These are phyloP conservation scores for Saccharomyces hybrid DNA, from an alignment of 1,139 yeast species.

Conservation along the genomic window DNA sequence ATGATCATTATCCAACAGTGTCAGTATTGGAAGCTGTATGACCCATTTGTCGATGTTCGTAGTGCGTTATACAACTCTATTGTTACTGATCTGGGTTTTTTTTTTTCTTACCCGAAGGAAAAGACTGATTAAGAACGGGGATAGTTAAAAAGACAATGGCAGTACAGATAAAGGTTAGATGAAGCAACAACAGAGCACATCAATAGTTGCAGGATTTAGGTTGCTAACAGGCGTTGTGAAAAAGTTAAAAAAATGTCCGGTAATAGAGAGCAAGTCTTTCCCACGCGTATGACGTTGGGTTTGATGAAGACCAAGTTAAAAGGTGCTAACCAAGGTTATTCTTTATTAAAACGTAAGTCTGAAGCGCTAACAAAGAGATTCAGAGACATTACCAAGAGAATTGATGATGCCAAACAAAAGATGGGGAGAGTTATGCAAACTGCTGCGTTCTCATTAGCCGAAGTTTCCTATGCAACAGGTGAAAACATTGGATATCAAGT, in stretches of 20 bases:
- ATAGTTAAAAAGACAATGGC: background rate
- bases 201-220: background rate
- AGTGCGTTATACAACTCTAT: background rate
- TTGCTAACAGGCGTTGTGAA: background rate
- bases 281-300: conserved; percentile 95
- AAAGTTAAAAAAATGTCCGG: conserved; percentile 30
- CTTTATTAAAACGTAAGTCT: conserved; percentile 85
- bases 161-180: background rate
- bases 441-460: conserved; percentile 95
- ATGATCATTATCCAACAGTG: background rate
- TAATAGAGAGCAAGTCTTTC: conserved; percentile 78
- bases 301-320: conserved; percentile 90
- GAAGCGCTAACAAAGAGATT: conserved; percentile 95
- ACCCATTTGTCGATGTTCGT: background rate
- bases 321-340: conserved; percentile 96
- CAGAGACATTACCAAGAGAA: conserved; percentile 88
- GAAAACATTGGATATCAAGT: conserved; percentile 91
- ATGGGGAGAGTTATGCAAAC: conserved; percentile 99
- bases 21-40: background rate
- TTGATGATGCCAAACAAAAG: conserved; percentile 89
- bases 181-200: background rate
- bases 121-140: background rate
- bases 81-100: background rate
- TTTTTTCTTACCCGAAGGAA: background rate
- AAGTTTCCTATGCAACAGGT: conserved; percentile 95